phyloP scores from a whole-genome alignment of 2,329 filamentous ascomycete genomes.

The Penicillium sp. region DNA sequence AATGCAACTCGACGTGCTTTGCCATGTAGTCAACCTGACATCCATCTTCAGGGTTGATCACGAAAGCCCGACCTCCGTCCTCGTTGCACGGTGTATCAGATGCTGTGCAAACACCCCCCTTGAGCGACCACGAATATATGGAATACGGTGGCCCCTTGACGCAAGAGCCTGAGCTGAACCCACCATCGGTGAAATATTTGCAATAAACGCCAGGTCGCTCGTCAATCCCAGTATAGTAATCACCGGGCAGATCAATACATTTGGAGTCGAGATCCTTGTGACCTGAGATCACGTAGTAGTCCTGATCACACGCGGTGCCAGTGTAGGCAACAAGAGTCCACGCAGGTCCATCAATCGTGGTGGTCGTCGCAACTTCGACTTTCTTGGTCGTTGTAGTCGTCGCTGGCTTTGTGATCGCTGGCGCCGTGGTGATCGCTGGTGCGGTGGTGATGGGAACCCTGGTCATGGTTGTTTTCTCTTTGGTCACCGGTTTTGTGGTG shows the following conservation, averaged over 20 bases:
- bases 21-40: background rate
- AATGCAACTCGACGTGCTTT: background rate
- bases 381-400: background rate
- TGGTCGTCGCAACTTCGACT: background rate
- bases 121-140: background rate
- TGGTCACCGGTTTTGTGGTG: background rate
- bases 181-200: slow-evolving; percentile 2
- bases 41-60: background rate
- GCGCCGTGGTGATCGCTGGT: too few species aligned
- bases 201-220: background rate
- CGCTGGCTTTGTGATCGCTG: background rate
- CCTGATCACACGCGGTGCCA: slow-evolving; percentile 1
- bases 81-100: background rate
- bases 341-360: background rate
- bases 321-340: slow-evolving; percentile 7
- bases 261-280: background rate
- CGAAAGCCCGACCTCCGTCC: background rate
- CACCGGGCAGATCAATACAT: background rate
- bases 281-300: slow-evolving; percentile 6
- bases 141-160: background rate
- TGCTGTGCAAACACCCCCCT: background rate
- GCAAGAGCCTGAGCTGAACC: background rate
- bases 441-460: background rate
- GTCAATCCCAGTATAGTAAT: background rate
- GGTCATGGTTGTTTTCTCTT: background rate